Conservation (phyloP, 805 yeast species). For the Cyberlindnera euphorbiae region DNA sequence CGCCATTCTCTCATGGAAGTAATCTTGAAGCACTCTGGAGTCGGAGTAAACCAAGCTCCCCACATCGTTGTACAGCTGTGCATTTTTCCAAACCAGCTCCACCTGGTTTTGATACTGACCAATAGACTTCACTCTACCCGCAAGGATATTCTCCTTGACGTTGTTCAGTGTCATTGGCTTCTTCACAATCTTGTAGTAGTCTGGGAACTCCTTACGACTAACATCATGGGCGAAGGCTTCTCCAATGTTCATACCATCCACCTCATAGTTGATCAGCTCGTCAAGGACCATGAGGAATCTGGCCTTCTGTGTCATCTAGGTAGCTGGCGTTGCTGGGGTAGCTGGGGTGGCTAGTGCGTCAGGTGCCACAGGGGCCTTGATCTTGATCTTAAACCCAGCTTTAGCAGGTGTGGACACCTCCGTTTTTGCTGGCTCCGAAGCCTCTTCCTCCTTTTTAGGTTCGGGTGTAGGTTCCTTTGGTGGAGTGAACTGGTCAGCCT, state of each 20-base stretch:
- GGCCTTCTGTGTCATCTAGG: conserved; percentile 15
- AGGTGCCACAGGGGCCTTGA: no score
- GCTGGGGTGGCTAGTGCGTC: conserved; percentile 2
- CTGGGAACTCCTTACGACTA: conserved; percentile 67
- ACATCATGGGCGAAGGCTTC: conserved; percentile 77
- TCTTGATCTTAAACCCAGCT: conserved; percentile 16
- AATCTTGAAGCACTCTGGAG: conserved; percentile 53
- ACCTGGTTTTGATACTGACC: conserved; percentile 57
- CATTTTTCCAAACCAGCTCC: conserved; percentile 67
- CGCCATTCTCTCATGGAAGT: conserved; percentile 39
- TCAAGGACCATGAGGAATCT: conserved; percentile 15
- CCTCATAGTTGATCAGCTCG: conserved; percentile 19
- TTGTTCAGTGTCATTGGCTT: conserved; percentile 70
- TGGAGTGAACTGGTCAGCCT: conserved; percentile 32
- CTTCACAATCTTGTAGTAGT: conserved; percentile 67
- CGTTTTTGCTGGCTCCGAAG: conserved; percentile 25
- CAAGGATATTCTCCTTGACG: conserved; percentile 48
- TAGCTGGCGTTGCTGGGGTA: conserved; percentile 1
- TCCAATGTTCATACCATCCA: conserved; percentile 38
- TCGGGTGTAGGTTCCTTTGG: background rate
- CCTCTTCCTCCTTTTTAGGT: background rate
- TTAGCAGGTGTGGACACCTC: conserved; percentile 13
- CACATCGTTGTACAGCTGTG: conserved; percentile 72
- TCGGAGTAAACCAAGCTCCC: conserved; percentile 68
- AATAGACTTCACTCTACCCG: conserved; percentile 48